Evolutionary conservation across 768 basidiomycete genomes (phyloP).

Genomic region (Cytidiella melzeri): DNA sequence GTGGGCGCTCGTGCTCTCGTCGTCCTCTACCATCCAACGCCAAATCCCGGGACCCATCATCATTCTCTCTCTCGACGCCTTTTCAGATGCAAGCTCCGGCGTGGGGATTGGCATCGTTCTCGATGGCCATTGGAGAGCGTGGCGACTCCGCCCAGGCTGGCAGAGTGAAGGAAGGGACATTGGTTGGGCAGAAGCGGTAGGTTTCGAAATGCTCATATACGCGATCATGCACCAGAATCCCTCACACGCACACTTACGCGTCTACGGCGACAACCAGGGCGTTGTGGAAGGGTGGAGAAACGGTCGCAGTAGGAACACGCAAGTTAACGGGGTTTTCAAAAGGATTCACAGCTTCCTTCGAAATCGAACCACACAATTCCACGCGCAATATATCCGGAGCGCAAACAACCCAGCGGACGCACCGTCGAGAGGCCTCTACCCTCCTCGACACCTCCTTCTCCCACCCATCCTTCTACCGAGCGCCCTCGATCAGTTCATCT

Average conservation of each 20-base stretch:
- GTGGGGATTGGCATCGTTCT: conserved; percentile 19
- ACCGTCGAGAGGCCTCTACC: conserved; percentile 16
- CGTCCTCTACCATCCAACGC: conserved; percentile 14
- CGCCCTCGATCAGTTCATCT: too few relatives aligned
- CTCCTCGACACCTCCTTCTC: conserved; percentile 8
- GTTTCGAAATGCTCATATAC: conserved; percentile 33
- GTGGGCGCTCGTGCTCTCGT: conserved; percentile 12
- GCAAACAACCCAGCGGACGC: conserved; percentile 16
- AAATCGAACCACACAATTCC: neutral
- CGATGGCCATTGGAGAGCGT: conserved; percentile 20
- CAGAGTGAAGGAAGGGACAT: conserved; percentile 28
- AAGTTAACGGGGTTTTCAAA: conserved; percentile 26
- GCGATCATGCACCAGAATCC: neutral
- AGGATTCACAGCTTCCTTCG: conserved; percentile 11
- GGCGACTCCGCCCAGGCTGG: conserved; percentile 17
- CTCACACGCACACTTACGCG: conserved; percentile 25
- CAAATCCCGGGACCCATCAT: conserved; percentile 23
- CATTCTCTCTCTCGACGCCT: conserved; percentile 28
- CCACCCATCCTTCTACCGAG: conserved; percentile 11
- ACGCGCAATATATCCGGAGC: conserved; percentile 13
- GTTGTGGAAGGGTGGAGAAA: conserved; percentile 33
- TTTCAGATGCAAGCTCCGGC: conserved; percentile 28
- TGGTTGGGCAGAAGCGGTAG: conserved; percentile 40
- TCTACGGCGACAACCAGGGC: conserved; percentile 25
- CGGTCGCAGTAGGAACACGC: conserved; percentile 22